A percentile compares a stretch with the other conserved stretches of the same genome.
These are phyloP conservation scores for Geotrichum phurueaensis DNA, from an alignment of 1,139 yeast species.

Conservation along the genomic window DNA sequence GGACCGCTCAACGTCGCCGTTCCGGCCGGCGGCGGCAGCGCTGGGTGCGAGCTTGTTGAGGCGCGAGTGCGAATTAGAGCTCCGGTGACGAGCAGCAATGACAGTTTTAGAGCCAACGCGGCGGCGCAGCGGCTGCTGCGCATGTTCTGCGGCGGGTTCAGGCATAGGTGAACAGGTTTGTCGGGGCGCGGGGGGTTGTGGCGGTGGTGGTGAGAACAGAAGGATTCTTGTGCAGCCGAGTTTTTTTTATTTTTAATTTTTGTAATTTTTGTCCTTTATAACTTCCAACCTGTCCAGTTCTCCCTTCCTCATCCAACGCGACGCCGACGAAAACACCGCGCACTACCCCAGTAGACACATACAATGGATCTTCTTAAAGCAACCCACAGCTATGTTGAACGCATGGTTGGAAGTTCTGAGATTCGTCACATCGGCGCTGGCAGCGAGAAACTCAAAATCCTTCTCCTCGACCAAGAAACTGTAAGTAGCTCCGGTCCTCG, in stretches of 20 bases:
- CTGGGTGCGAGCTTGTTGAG: conserved; percentile 9
- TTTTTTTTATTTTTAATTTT: neutral
- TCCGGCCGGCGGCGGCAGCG: neutral
- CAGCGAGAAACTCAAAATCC: conserved; percentile 56
- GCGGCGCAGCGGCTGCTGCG: conserved; percentile 5
- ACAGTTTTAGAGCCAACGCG: conserved; percentile 4
- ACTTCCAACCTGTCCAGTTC: neutral
- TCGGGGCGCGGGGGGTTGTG: neutral
- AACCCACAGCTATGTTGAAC: conserved; percentile 45
- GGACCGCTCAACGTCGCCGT: conserved; percentile 2
- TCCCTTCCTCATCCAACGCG: neutral
- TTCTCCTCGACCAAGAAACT: conserved; percentile 73
- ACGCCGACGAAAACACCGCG: neutral
- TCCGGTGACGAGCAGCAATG: conserved; percentile 10
- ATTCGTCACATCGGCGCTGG: conserved; percentile 28
- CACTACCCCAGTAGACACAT: neutral
- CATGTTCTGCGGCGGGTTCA: conserved; percentile 2
- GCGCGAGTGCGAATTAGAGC: conserved; percentile 10
- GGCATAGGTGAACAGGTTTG: conserved; percentile 3
- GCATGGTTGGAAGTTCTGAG: conserved; percentile 37
- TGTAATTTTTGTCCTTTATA: neutral
- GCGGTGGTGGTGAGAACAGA: neutral
- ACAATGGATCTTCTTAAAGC: conserved; percentile 50
- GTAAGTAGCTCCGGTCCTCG: conserved; percentile 20
- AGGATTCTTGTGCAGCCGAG: neutral